Conservation (phyloP, 352 stramenopile genomes). For the Globisporangium paroecandrum region DNA sequence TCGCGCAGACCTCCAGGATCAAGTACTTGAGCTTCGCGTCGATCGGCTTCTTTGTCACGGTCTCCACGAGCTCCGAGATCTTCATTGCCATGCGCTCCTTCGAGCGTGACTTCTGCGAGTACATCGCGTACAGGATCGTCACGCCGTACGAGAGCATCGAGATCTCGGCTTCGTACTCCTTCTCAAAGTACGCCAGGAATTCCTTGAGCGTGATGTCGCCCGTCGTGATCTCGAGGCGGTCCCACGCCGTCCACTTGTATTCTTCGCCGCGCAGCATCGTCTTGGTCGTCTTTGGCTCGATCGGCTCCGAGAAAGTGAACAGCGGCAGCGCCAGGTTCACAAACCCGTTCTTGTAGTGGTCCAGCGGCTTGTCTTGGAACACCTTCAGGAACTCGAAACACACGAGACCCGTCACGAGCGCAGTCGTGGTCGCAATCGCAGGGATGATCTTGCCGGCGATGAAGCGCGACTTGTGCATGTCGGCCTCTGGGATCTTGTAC, state of each 20-base stretch:
- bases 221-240: conserved; percentile 94
- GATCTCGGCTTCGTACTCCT: conserved; percentile 96
- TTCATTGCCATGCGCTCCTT: conserved; percentile 97
- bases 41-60: conserved; percentile 96
- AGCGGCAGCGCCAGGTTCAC: conserved; percentile 97
- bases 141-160: conserved; percentile 98
- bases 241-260: conserved; percentile 98
- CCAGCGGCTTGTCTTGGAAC: conserved; percentile 87
- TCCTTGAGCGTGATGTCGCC: conserved; percentile 96
- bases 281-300: conserved; percentile 90
- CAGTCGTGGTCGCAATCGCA: conserved; percentile 99
- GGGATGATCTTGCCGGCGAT: conserved; percentile 99
- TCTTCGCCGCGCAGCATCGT: conserved; percentile 93
- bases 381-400: conserved; percentile 98
- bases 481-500: conserved; percentile 97
- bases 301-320: conserved; percentile 97
- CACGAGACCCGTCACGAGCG: conserved; percentile 97
- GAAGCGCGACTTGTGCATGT: conserved; percentile 97
- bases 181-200: conserved; percentile 95
- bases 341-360: conserved; percentile 98
- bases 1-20: conserved; percentile 96
- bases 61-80: conserved; percentile 93
- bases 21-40: conserved; percentile 95
- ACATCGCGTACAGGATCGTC: conserved; percentile 89
- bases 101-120: conserved; percentile 81